Conservation (phyloP, 768 basidiomycete species). For the Trametes coccinea region DNA sequence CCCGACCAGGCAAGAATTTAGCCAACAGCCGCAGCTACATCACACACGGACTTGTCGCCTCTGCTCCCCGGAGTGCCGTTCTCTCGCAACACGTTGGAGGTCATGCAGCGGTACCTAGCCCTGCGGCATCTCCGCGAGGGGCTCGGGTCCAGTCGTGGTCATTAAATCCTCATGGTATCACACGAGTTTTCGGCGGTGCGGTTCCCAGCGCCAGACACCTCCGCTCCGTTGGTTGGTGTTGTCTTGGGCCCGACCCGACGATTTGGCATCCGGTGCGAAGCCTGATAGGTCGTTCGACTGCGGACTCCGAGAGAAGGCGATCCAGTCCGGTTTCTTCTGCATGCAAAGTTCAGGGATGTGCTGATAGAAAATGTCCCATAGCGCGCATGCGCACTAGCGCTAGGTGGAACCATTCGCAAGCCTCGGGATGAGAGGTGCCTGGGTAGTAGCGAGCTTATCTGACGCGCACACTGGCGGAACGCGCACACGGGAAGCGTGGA, state of each 20-base stretch:
- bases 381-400: background rate
- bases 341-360: background rate
- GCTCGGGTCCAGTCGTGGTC: background rate
- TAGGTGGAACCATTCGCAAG: no score
- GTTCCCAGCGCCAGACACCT: constrained; percentile 1
- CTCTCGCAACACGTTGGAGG: constrained; percentile 10
- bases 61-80: constrained; percentile 2
- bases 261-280: constrained; percentile 10
- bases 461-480: background rate
- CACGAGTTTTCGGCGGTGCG: background rate
- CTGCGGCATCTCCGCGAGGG: background rate
- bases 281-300: constrained; percentile 8
- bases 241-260: background rate
- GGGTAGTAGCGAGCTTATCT: no score
- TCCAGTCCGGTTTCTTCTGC: background rate
- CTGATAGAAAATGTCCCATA: background rate
- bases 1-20: background rate
- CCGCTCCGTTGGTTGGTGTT: constrained; percentile 1
- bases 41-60: background rate
- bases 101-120: background rate
- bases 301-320: background rate
- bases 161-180: constrained; percentile 13
- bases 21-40: background rate
- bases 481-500: background rate
- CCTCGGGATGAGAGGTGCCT: no score